Conservation (phyloP, 225 moss, liverwort and hornwort genomes). For the Physcomitrium patens region DNA sequence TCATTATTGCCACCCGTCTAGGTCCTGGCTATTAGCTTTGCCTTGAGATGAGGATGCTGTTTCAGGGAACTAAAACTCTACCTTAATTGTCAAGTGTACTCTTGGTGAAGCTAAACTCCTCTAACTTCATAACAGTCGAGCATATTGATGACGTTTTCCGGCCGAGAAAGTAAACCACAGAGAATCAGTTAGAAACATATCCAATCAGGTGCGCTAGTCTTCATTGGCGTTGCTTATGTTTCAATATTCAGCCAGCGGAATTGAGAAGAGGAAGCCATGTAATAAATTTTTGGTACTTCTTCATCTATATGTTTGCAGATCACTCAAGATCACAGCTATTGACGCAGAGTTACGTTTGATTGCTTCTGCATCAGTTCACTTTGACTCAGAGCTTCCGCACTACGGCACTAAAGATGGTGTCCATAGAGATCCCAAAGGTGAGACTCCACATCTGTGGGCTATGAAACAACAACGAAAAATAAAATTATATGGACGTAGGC, state of each 20-base stretch:
- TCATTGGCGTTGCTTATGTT: neutral
- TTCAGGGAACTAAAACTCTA: neutral
- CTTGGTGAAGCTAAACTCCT: neutral
- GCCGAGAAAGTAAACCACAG: neutral
- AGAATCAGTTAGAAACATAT: neutral
- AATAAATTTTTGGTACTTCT: neutral
- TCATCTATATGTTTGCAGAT: conserved; percentile 39
- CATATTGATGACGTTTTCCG: neutral
- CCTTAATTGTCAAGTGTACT: neutral
- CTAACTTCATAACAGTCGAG: neutral
- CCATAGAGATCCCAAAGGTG: conserved; percentile 66
- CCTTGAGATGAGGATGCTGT: neutral
- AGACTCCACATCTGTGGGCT: neutral
- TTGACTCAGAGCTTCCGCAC: conserved; percentile 80
- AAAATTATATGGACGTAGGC: too few relatives aligned
- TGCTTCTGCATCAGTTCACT: conserved; percentile 72
- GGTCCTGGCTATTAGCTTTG: neutral
- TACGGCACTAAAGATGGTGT: conserved; percentile 86
- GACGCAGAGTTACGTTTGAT: conserved; percentile 64
- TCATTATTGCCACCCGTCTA: neutral
- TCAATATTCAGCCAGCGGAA: neutral
- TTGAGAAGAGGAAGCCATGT: conserved; percentile 1
- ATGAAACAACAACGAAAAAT: neutral
- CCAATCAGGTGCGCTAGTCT: neutral
- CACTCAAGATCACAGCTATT: conserved; percentile 79